Conservation (phyloP, 164 flowering plant genomes). For the Chimonanthus praecox region DNA sequence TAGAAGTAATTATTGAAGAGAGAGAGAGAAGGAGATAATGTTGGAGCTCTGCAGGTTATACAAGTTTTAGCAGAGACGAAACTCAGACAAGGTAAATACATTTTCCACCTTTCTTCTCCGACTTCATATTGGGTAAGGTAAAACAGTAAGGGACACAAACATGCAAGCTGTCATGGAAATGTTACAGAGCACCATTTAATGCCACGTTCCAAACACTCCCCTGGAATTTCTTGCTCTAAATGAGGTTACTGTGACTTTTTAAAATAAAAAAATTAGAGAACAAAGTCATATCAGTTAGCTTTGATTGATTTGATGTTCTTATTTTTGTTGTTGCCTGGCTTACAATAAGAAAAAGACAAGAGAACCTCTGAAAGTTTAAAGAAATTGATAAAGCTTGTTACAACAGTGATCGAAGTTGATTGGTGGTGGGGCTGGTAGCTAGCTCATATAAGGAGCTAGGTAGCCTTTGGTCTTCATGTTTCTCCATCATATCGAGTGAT, state of each 20-base stretch:
- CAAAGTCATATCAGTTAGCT: not conserved
- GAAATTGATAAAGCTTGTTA: not conserved
- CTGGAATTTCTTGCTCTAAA: not conserved
- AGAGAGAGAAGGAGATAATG: too few relatives aligned
- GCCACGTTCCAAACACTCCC: not conserved
- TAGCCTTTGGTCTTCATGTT: not conserved
- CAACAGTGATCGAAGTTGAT: constrained; percentile 3
- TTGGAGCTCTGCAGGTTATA: too few relatives aligned
- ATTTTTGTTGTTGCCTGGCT: not conserved
- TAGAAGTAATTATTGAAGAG: too few relatives aligned
- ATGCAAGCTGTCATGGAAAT: not conserved
- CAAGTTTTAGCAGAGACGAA: too few relatives aligned
- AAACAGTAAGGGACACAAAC: not conserved
- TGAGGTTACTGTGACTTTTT: not conserved
- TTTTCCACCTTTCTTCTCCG: too few relatives aligned
- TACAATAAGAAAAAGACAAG: constrained; percentile 1
- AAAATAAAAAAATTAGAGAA: constrained; percentile 1
- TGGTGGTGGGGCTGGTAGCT: constrained; percentile 3
- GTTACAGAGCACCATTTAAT: not conserved
- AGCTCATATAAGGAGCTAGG: constrained; percentile 1
- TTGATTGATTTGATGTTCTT: not conserved
- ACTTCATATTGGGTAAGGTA: too few relatives aligned
- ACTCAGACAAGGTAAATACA: too few relatives aligned
- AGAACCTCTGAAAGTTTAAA: not conserved
- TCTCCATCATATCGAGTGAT: not conserved